Conservation (phyloP, 2,329 filamentous ascomycete genomes). For the Diaporthe citriasiana region DNA sequence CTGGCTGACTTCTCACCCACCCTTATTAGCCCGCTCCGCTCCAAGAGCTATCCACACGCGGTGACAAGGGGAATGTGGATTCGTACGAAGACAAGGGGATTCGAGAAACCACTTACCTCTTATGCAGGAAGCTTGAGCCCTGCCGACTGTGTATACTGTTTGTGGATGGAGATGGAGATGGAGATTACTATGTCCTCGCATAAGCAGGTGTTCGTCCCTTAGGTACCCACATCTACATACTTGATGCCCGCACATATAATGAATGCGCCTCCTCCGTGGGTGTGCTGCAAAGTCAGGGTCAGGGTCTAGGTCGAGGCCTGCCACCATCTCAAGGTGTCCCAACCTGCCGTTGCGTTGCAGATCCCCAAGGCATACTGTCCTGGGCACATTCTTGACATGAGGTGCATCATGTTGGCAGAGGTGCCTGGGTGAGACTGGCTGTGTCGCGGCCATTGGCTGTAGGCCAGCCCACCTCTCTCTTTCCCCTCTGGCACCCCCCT, state of each 20-base stretch:
- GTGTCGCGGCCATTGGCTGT: constrained; percentile 30
- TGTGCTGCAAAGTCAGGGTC: constrained; percentile 8
- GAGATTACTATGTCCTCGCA: constrained; percentile 3
- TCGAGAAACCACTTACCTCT: background rate
- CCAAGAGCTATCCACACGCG: background rate
- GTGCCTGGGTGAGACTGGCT: constrained; percentile 32
- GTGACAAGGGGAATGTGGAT: constrained; percentile 13
- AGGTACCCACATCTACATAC: constrained; percentile 6
- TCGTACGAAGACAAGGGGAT: background rate
- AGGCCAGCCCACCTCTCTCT: constrained; percentile 7
- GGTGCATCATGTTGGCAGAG: constrained; percentile 32
- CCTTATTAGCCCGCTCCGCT: constrained; percentile 1
- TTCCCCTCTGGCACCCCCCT: background rate
- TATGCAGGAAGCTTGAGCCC: background rate
- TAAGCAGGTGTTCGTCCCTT: constrained; percentile 31
- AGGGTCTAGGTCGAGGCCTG: constrained; percentile 24
- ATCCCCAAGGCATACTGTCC: constrained; percentile 28
- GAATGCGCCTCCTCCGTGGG: background rate
- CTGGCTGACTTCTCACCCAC: background rate
- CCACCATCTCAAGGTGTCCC: constrained; percentile 19
- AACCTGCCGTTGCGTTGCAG: constrained; percentile 31
- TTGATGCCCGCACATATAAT: background rate
- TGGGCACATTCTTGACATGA: constrained; percentile 32
- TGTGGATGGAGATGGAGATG: background rate
- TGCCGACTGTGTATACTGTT: background rate